Conservation (phyloP, 768 basidiomycete genomes). For the Phallus indusiatus region DNA sequence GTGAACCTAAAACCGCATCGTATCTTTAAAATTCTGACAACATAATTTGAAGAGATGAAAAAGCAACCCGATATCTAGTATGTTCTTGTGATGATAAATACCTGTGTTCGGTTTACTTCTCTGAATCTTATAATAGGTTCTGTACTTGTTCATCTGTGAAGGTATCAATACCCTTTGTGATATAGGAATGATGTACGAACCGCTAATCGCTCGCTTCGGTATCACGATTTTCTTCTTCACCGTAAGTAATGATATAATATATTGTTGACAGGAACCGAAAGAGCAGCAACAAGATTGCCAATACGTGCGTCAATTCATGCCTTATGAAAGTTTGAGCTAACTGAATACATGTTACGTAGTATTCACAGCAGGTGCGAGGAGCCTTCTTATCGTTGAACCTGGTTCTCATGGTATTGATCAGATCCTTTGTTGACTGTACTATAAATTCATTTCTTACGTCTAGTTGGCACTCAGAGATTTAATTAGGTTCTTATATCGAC, state of each 20-base stretch:
- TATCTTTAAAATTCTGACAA: too few species aligned
- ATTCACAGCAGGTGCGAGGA: neutral
- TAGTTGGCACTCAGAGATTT: neutral
- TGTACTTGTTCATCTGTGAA: slow-evolving; percentile 15
- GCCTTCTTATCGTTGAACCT: neutral
- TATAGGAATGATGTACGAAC: slow-evolving; percentile 15
- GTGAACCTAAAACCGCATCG: too few species aligned
- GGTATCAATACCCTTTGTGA: slow-evolving; percentile 15
- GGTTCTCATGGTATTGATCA: neutral
- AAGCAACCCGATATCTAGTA: slow-evolving; percentile 16
- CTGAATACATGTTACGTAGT: neutral
- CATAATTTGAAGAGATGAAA: slow-evolving; percentile 16
- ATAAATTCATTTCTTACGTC: neutral
- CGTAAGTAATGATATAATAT: too few species aligned
- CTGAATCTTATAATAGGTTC: too few species aligned
- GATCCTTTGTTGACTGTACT: neutral
- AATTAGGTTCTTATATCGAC: slow-evolving; percentile 15
- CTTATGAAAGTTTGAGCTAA: neutral
- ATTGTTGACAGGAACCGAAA: too few species aligned
- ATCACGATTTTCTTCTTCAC: too few species aligned
- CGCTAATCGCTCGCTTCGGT: too few species aligned
- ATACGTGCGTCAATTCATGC: slow-evolving; percentile 18
- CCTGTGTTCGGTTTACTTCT: too few species aligned
- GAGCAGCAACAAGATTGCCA: slow-evolving; percentile 16
- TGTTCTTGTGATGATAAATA: neutral